These are phyloP conservation scores for Paragyromitra xinjiangensis DNA, from an alignment of 495 filamentous ascomycete species.

Conservation along the genomic window DNA sequence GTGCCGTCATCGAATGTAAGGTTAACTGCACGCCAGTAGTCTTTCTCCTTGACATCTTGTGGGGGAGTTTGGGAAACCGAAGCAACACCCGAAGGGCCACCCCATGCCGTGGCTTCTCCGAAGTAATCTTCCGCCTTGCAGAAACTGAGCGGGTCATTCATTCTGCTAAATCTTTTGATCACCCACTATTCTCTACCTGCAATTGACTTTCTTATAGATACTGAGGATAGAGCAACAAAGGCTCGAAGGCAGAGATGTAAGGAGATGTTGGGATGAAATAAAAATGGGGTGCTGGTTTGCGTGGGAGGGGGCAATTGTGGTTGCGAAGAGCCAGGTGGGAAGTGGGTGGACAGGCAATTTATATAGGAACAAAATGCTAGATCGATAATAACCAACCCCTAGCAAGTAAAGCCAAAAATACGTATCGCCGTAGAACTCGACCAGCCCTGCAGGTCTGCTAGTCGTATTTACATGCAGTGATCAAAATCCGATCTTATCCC, in stretches of 20 bases:
- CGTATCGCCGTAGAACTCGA: background rate
- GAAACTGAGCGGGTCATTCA: constrained; percentile 52
- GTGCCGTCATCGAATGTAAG: constrained; percentile 45
- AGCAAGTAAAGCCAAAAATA: background rate
- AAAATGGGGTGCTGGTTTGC: background rate
- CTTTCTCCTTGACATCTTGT: background rate
- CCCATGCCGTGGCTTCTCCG: constrained; percentile 12
- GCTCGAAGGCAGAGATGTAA: background rate
- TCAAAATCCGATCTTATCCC: background rate
- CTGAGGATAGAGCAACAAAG: background rate
- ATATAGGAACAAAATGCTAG: background rate
- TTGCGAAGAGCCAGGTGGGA: background rate
- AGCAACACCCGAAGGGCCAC: constrained; percentile 25
- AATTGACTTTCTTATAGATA: background rate
- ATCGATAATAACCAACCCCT: background rate
- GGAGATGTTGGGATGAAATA: background rate
- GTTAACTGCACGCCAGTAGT: constrained; percentile 33
- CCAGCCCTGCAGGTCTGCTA: background rate
- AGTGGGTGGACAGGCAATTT: background rate
- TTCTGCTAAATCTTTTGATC: background rate
- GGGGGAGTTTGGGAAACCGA: constrained; percentile 19
- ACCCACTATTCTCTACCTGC: background rate
- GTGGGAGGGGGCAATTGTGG: background rate
- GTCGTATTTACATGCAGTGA: background rate
- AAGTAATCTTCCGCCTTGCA: constrained; percentile 47